Evolutionary conservation across 2,329 filamentous ascomycete species (phyloP), one percentile per base, ranked within the genome.

Genomic region (Fusarium ramigenum): DNA sequence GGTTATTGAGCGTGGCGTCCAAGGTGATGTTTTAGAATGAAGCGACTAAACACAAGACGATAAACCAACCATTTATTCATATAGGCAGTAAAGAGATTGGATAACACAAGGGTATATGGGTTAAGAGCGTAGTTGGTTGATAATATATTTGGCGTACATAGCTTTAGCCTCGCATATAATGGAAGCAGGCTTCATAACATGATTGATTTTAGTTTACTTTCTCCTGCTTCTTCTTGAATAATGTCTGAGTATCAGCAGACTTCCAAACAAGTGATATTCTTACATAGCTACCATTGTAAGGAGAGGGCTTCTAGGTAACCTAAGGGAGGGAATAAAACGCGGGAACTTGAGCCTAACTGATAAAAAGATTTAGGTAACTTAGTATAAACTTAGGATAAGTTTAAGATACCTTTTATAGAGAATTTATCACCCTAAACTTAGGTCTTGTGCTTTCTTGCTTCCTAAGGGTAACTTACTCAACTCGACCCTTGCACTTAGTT

Each of bases 1-100:
- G 91, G 91, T 80, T 93, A 52, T 80, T 93, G 62, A 91, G 87
- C 71, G 89, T 93, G 70, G 91, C 90, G 16, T 87, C 87, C 32
- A 91, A 89, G 77, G 87, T 91, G 49, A 82, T 91, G 74, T 84
- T 91, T 70, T 90, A 81, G 83, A 69, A 23, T 30, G 42, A 60
- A 57, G 40, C 16, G 23, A 21, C 21, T 43, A 23, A 32, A 43
- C 28, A 25, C 34, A 34, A 64, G 60, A 62, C 47, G 36, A 53
- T 60, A 53, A 37, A 63, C 47, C 59, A 54, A 42, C n/a, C 39
- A 42, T 46, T 44, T 36, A 61, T 52, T 50, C 49, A 43, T 58
- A 60, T 44, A 54, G 39, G 32, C 49, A 34, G 49, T 15, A 63
- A 63, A 40, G 63, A 58, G 37, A 61, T 30, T 30, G 25, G 34